A percentile compares a stretch with the other conserved stretches of the same genome.
phyloP scores from a whole-genome alignment of 805 yeast genomes.

The Nadsonia fulvescens region DNA sequence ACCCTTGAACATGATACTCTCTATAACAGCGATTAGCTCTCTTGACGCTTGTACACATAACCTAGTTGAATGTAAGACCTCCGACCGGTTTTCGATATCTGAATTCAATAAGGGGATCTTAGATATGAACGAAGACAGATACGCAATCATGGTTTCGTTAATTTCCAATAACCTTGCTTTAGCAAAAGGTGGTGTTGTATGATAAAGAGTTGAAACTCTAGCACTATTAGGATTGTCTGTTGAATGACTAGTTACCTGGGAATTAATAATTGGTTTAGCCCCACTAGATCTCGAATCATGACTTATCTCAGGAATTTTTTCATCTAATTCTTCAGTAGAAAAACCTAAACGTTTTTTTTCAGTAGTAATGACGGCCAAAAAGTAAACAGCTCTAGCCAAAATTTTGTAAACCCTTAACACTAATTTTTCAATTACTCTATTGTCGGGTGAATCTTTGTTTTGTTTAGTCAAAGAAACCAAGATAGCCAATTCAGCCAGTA shows the following conservation, averaged over 20 bases:
- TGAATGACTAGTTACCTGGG: slow-evolving; percentile 1
- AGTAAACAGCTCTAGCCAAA: slow-evolving; percentile 16
- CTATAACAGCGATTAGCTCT: too few relatives aligned
- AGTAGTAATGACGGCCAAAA: slow-evolving; percentile 13
- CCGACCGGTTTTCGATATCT: too few relatives aligned
- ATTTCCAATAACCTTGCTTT: slow-evolving; percentile 19
- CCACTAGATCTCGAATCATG: slow-evolving; percentile 1
- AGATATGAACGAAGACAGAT: slow-evolving; percentile 18
- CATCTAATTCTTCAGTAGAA: slow-evolving; percentile 1
- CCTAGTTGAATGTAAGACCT: too few relatives aligned
- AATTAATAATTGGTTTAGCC: neutral
- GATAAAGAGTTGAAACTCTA: slow-evolving; percentile 13
- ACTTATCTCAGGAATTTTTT: neutral
- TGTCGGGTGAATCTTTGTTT: slow-evolving; percentile 16
- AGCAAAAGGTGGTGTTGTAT: slow-evolving; percentile 15
- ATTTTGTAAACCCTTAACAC: slow-evolving; percentile 17
- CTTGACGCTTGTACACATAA: too few relatives aligned
- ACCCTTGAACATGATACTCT: too few relatives aligned
- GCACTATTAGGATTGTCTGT: slow-evolving; percentile 5
- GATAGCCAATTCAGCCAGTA: slow-evolving; percentile 23
- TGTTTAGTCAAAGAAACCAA: slow-evolving; percentile 21
- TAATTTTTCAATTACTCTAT: slow-evolving; percentile 16
- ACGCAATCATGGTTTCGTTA: slow-evolving; percentile 17
- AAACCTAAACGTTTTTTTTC: slow-evolving; percentile 5
- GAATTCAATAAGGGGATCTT: slow-evolving; percentile 12